Percentiles rank a stretch among this genome's conserved stretches.
Evolutionary conservation across 768 basidiomycete genomes (phyloP).

Genomic region (Clitopilus hobsonii): DNA sequence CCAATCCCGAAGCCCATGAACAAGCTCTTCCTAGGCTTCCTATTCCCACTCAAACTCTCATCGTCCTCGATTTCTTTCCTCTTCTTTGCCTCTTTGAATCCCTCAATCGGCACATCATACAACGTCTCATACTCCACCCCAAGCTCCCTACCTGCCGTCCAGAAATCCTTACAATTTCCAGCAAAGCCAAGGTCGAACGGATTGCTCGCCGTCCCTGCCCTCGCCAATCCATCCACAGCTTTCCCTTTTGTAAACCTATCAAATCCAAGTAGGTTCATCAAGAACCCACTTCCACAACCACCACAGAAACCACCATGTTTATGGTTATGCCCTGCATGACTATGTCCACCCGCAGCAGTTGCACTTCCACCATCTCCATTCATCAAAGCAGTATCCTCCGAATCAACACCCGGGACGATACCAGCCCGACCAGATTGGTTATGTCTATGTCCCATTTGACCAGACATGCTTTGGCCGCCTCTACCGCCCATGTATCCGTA

Average conservation of each 20-base stretch:
- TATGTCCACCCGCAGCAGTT: slow-evolving; percentile 3
- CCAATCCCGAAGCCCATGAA: slow-evolving; percentile 55
- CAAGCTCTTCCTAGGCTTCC: slow-evolving; percentile 40
- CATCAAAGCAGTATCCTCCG: slow-evolving; percentile 40
- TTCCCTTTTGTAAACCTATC: slow-evolving; percentile 92
- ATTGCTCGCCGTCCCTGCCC: slow-evolving; percentile 73
- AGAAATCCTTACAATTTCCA: slow-evolving; percentile 90
- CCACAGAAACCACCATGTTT: slow-evolving; percentile 40
- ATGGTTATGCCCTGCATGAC: slow-evolving; percentile 38
- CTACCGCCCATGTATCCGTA: slow-evolving; percentile 98
- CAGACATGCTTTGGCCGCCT: slow-evolving; percentile 57
- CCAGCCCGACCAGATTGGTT: slow-evolving; percentile 20
- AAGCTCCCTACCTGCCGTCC: slow-evolving; percentile 79
- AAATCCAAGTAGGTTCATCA: slow-evolving; percentile 88
- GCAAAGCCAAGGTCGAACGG: slow-evolving; percentile 85
- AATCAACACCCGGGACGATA: slow-evolving; percentile 39
- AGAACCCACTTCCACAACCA: slow-evolving; percentile 56
- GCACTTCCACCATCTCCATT: slow-evolving; percentile 16
- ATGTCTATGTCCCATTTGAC: slow-evolving; percentile 81
- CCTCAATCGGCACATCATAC: slow-evolving; percentile 87
- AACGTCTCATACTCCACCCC: slow-evolving; percentile 88
- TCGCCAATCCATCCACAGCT: slow-evolving; percentile 80
- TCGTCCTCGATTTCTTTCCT: slow-evolving; percentile 57
- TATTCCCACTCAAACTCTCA: slow-evolving; percentile 31
- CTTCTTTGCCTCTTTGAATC: slow-evolving; percentile 71